phyloP scores from a whole-genome alignment of 2,329 filamentous ascomycete species.

The Cladosporium sp. region DNA sequence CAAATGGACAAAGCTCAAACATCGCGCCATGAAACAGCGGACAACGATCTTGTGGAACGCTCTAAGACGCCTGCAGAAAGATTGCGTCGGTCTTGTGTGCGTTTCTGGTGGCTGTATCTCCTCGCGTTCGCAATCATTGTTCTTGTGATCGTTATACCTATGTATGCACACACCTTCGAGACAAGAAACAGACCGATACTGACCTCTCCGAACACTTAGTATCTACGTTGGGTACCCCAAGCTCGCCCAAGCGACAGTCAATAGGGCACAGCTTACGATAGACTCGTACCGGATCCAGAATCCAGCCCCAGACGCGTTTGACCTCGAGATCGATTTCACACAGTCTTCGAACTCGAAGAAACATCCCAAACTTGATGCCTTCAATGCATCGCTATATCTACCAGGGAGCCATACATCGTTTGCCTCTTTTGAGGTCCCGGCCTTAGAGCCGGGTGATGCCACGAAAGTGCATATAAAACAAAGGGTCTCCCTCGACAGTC shows the following conservation, averaged over 20 bases:
- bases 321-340: not conserved
- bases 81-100: slow-evolving; percentile 14
- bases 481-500: slow-evolving; percentile 38
- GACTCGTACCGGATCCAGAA: slow-evolving; percentile 47
- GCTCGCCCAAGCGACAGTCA: slow-evolving; percentile 52
- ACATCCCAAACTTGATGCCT: slow-evolving; percentile 51
- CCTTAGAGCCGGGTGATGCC: slow-evolving; percentile 40
- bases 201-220: too few species aligned
- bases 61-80: too few species aligned
- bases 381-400: slow-evolving; percentile 49
- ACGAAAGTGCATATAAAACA: slow-evolving; percentile 41
- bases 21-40: too few species aligned
- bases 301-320: slow-evolving; percentile 39
- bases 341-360: slow-evolving; percentile 36
- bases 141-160: slow-evolving; percentile 52
- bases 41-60: too few species aligned
- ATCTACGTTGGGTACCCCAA: slow-evolving; percentile 56
- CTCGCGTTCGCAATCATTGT: slow-evolving; percentile 47
- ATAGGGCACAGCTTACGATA: slow-evolving; percentile 48
- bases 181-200: too few species aligned
- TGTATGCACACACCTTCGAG: too few species aligned
- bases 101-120: slow-evolving; percentile 59
- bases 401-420: slow-evolving; percentile 37
- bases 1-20: too few species aligned
- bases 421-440: slow-evolving; percentile 43